Conservation (phyloP, 129 eudicot genomes). For the Helichrysum umbraculigerum region DNA sequence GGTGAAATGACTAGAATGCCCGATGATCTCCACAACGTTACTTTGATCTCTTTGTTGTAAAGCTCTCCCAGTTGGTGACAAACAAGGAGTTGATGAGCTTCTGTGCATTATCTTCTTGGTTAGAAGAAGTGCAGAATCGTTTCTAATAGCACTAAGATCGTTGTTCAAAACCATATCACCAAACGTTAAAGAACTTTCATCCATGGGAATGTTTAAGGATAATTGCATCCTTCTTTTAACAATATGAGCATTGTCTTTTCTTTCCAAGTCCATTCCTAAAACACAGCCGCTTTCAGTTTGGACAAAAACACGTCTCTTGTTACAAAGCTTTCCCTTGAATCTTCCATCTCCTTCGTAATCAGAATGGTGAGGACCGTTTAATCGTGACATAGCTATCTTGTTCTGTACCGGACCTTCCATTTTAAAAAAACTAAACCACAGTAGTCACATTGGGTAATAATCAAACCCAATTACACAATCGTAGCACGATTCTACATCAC, state of each 20-base stretch:
- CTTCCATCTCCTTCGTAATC: constrained; percentile 35
- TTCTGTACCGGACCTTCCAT: constrained; percentile 47
- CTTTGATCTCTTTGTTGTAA: constrained; percentile 55
- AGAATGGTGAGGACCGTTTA: constrained; percentile 40
- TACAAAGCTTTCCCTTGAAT: constrained; percentile 33
- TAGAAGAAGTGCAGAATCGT: constrained; percentile 61
- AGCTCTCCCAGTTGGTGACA: constrained; percentile 55
- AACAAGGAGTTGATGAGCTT: constrained; percentile 68
- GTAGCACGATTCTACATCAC: constrained; percentile 37
- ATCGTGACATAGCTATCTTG: constrained; percentile 48
- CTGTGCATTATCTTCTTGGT: constrained; percentile 56
- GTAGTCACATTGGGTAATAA: constrained; percentile 32
- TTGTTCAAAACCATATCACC: constrained; percentile 67
- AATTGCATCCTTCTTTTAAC: constrained; percentile 69
- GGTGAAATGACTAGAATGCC: constrained; percentile 41
- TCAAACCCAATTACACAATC: constrained; percentile 20
- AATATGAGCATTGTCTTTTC: constrained; percentile 64
- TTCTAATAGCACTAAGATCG: constrained; percentile 59
- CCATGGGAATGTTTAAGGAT: constrained; percentile 61
- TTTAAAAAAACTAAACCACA: constrained; percentile 39
- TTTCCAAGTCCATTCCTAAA: constrained; percentile 68
- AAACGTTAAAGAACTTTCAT: constrained; percentile 58
- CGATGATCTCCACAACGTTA: constrained; percentile 58
- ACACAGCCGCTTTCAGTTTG: constrained; percentile 82
- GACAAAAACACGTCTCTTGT: constrained; percentile 72